Conservation (phyloP, 495 filamentous ascomycete species). For the Sporormia fimetaria region DNA sequence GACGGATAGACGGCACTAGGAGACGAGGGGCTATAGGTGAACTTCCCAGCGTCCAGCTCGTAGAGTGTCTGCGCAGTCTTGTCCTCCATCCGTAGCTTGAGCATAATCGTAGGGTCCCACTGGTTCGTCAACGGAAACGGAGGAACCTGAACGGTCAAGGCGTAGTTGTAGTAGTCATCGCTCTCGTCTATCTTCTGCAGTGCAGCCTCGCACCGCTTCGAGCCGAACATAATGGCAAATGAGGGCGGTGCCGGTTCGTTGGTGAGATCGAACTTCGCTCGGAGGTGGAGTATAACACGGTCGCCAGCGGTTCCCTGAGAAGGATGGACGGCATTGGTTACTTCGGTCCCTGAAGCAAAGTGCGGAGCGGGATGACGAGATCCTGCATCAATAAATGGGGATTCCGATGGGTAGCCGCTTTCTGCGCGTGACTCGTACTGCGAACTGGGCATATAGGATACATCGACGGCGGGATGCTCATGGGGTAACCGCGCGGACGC, state of each 20-base stretch:
- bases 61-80: constrained; percentile 50
- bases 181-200: constrained; percentile 50
- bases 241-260: constrained; percentile 40
- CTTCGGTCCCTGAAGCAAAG: constrained; percentile 35
- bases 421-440: constrained; percentile 32
- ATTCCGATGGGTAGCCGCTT: constrained; percentile 42
- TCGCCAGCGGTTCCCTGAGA: constrained; percentile 55
- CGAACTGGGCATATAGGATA: constrained; percentile 28
- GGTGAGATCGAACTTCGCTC: constrained; percentile 59
- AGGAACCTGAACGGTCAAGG: constrained; percentile 62
- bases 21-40: constrained; percentile 53
- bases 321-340: constrained; percentile 55
- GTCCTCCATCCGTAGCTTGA: constrained; percentile 61
- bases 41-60: constrained; percentile 59
- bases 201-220: constrained; percentile 51
- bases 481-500: constrained; percentile 31
- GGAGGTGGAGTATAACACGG: constrained; percentile 59
- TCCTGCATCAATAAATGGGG: constrained; percentile 42
- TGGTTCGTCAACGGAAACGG: constrained; percentile 55
- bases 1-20: constrained; percentile 25
- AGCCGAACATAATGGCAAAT: constrained; percentile 65
- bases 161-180: constrained; percentile 53
- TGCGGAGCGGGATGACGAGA: constrained; percentile 32
- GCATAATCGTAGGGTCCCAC: constrained; percentile 53
- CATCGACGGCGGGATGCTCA: constrained; percentile 24